phyloP scores from a whole-genome alignment of 306 rosid genomes.

The Quercus aquifolioides region DNA sequence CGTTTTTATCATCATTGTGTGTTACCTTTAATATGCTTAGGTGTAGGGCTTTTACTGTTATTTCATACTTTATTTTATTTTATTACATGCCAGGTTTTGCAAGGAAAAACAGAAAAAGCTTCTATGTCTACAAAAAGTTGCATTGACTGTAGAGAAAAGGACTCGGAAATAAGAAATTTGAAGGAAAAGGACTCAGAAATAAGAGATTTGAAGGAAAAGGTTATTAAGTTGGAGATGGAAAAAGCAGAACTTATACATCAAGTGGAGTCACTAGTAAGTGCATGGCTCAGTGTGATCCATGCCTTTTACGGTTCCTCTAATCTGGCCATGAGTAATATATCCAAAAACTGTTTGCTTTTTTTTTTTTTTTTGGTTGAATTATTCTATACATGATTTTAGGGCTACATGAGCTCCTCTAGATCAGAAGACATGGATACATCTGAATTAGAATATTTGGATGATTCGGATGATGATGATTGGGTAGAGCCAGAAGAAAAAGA shows the following conservation, averaged over 20 bases:
- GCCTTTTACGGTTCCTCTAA: neutral
- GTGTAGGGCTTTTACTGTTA: neutral
- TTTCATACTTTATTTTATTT: constrained; percentile 9
- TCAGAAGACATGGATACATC: constrained; percentile 81
- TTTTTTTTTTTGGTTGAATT: neutral
- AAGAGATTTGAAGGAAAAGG: constrained; percentile 8
- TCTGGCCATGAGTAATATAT: too few species aligned
- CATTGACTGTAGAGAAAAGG: constrained; percentile 65
- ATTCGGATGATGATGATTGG: constrained; percentile 50
- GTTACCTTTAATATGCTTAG: too few species aligned
- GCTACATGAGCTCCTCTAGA: constrained; percentile 41
- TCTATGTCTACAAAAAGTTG: constrained; percentile 73
- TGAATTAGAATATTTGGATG: constrained; percentile 51
- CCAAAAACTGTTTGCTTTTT: neutral
- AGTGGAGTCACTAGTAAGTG: constrained; percentile 43
- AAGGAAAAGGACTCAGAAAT: constrained; percentile 51
- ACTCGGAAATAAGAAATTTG: constrained; percentile 38
- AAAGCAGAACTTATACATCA: constrained; percentile 61
- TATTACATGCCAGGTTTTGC: constrained; percentile 58
- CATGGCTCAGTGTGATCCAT: constrained; percentile 9
- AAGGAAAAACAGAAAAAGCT: constrained; percentile 95
- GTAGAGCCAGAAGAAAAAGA: neutral
- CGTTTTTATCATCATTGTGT: too few species aligned
- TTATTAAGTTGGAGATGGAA: constrained; percentile 54
- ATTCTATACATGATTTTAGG: constrained; percentile 38